phyloP scores from a whole-genome alignment of 306 rosid species.

The Fagus crenata region DNA sequence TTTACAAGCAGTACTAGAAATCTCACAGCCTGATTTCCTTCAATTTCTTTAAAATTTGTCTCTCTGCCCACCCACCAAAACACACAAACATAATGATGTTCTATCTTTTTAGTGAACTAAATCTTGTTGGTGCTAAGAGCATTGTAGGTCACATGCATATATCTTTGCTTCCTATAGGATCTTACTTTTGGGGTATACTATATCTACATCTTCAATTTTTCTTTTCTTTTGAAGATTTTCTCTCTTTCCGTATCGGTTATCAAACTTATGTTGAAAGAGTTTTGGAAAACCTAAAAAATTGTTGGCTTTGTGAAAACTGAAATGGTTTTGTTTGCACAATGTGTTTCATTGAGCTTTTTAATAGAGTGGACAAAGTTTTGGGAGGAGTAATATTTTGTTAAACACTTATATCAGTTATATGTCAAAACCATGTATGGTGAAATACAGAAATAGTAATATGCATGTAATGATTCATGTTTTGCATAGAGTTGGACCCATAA shows the following conservation, averaged over 20 bases:
- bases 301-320: background rate
- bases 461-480: background rate
- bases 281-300: background rate
- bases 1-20: too few species aligned
- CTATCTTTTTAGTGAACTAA: background rate
- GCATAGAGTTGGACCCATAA: too few species aligned
- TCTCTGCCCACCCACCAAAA: too few species aligned
- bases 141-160: slow-evolving; percentile 4
- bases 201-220: background rate
- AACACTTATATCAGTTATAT: background rate
- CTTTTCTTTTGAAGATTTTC: background rate
- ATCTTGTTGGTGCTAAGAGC: background rate
- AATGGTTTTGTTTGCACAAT: background rate
- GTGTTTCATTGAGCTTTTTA: background rate
- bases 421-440: background rate
- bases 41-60: too few species aligned
- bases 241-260: background rate
- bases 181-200: background rate
- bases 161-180: background rate
- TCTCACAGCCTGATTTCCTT: too few species aligned
- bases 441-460: background rate
- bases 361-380: background rate
- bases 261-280: background rate
- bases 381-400: background rate
- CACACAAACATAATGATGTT: too few species aligned